Evolutionary conservation across 2,329 filamentous ascomycete genomes (phyloP), one percentile per base, ranked within the genome.

Genomic region (Aspergillus sclerotialis): DNA sequence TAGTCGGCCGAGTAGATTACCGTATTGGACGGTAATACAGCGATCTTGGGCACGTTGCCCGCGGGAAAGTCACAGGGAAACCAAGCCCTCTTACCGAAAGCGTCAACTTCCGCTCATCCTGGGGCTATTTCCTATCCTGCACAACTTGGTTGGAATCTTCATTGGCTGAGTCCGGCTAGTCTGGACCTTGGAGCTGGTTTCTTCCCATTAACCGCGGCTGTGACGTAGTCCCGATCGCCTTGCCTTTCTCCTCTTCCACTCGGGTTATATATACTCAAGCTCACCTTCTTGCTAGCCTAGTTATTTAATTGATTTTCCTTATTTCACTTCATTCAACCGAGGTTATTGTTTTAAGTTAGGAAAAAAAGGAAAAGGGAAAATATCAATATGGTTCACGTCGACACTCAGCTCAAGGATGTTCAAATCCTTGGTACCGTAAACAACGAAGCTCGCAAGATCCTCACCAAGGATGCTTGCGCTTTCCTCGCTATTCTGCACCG

Each of bases 401-500:
- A 94, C 37, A 68, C 74, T 45, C 84, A 94, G 58, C 82, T 95
- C 49, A 80, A 88, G 64, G 88, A 88, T 65, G 89, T 95, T 57
- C 78, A 80, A 65, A 78, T 96, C 72, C 80, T 87, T 54, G 90
- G 87, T 56, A 65, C 76, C 43, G 69, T 96, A 58, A 80, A 79
- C 55, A 79, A 90, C 39, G 70, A 82, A 50, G 82, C 89, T 63
- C 80, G 79, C 69, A 90, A 94, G 74, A 93, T 98, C 61, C 77
- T 96, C 47, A 94, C 80, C 44, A 90, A 88, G 52, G 78, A 93
- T 47, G 90, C 90, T 36, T 80, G 86, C 46, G 84, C 87, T 44
- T 98, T 96, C 73, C 78, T 98, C 41, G 85, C 90, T 24, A 81
- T 95, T 45, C 78, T 98, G 55, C 92, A 98, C 70, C 83, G 90